Base-by-base conservation (phyloP, 306 rosid species). In the Castanea sativa region DNA sequence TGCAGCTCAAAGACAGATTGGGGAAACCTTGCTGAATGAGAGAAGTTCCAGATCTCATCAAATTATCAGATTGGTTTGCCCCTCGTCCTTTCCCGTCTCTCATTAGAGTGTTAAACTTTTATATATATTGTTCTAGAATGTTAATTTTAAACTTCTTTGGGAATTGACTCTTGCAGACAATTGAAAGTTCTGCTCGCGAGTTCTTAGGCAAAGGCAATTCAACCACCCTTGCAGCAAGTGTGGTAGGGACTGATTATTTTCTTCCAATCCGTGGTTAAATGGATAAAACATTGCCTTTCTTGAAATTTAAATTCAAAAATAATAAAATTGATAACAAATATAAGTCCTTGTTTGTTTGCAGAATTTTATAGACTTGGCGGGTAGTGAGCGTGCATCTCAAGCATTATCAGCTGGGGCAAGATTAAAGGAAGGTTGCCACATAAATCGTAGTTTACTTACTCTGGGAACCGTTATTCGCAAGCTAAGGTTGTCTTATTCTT, bases 321-420 rank as follows among this genome's bases (percentile, higher is more conserved):
- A 32, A 30, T 38, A 33, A 74, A 27, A 3, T 69, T 56, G 73
- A 57, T 74, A 38, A 25, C 20, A 55, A 55, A 43, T 78, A 16
- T 32, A 23, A 58, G 33, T 27, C 53, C 57, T 68, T 79, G 35
- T 85, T 82, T 81, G 81, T 69, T 75, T 83, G 89, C 96, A 96
- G 99, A 96, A 91, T 85, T 96, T 96, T 86, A 88, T 96, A 83
- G 99, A 96, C 83, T 88, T 96, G 82, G 99, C 99, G 6, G 99
- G 99, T 43, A 96, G 99, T 53, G 99, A 96, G 89, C 98, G 99
- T 69, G 99, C 99, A 78, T 90, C 99, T 83, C 99, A 93, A 85
- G 90, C 93, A 69, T 73, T 90, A 77, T 95, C 99, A 81, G 98
- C 94, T 79, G 99, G 99, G 80, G 53, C 89, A 49, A 90, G 99